Evolutionary conservation across 768 basidiomycete species (phyloP), one percentile per base, ranked within the genome.

Genomic region (Pleurotus citrinopileatus): DNA sequence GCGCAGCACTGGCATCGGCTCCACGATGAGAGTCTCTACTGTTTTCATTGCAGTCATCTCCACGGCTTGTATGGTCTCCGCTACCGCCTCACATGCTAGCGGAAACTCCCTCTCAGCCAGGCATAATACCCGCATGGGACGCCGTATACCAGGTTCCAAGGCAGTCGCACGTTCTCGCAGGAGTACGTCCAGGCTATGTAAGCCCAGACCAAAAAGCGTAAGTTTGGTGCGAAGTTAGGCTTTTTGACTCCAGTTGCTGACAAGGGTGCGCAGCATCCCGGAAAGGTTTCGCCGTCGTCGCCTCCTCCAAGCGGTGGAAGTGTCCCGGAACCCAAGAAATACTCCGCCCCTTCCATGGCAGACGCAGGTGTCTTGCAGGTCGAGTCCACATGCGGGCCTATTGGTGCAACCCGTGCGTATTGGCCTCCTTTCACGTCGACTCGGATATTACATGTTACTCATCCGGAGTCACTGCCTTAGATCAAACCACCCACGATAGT

Each of bases 321-420:
- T 13, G 13, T 6, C 22, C 34, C 28, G 48, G 48, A 36, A 50
- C 9, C 48, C 34, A 50, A 50, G 48, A 23, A 34, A 19, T n/a
- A 34, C 1, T 15, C 22, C 19, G 15, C 20, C 4, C 22, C 48
- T 23, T 37, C 48, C 29, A 34, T n/a, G 28, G 10, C 28, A 17
- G 34, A 36, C 15, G 28, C 48, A 23, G 48, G 48, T 19, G n/a
- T 50, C 23, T 36, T 50, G 22, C 48, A 66, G n/a, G 69, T 78
- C 52, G 38, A 59, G 10, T 67, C 68, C 22, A 57, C 58, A 32
- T 86, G 83, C 59, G 83, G 82, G 37, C 54, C 63, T 54, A 74
- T 64, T 59, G 75, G 81, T 59, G 81, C 84, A 52, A 78, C 77
- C 2, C 60, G 83, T 80, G 55, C 34, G 72, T 68, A 23, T 13